phyloP scores from a whole-genome alignment of 1,139 yeast species.

The Kurtzmaniella natalensis region DNA sequence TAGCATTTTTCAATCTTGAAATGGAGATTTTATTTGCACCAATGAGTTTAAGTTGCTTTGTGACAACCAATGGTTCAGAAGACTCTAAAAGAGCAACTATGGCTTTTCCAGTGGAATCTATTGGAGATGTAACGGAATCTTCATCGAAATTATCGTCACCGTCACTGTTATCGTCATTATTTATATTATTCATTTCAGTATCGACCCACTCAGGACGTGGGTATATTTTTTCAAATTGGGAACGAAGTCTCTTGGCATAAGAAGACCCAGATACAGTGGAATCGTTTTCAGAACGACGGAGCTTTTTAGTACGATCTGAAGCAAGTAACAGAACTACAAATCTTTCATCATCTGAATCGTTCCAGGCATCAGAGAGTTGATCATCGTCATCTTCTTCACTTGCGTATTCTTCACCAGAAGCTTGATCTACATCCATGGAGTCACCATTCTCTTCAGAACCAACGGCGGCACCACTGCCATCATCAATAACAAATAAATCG shows the following conservation, averaged over 20 bases:
- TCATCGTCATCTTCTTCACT: slow-evolving; percentile 28
- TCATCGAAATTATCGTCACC: slow-evolving; percentile 25
- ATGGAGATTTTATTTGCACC: slow-evolving; percentile 73
- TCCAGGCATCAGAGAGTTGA: slow-evolving; percentile 65
- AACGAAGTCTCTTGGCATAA: slow-evolving; percentile 68
- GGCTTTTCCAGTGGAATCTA: slow-evolving; percentile 27
- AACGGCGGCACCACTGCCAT: too few relatives aligned
- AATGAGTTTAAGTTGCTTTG: slow-evolving; percentile 52
- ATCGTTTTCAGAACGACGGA: slow-evolving; percentile 64
- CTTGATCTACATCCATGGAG: slow-evolving; percentile 38
- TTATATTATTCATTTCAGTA: slow-evolving; percentile 18
- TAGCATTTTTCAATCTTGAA: slow-evolving; percentile 81
- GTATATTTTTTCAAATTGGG: slow-evolving; percentile 82
- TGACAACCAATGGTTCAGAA: slow-evolving; percentile 52
- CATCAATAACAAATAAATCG: slow-evolving; percentile 63
- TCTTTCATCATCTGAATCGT: slow-evolving; percentile 87
- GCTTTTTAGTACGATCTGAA: slow-evolving; percentile 63
- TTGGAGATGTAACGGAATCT: not conserved
- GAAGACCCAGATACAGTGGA: slow-evolving; percentile 56
- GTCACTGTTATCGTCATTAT: slow-evolving; percentile 29
- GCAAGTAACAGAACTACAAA: slow-evolving; percentile 51
- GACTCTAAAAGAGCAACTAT: slow-evolving; percentile 57
- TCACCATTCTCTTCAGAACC: slow-evolving; percentile 28
- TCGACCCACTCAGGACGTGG: slow-evolving; percentile 90
- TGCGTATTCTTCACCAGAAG: slow-evolving; percentile 22